Conservation (phyloP, 805 yeast genomes). For the Grigorovia humatica region DNA sequence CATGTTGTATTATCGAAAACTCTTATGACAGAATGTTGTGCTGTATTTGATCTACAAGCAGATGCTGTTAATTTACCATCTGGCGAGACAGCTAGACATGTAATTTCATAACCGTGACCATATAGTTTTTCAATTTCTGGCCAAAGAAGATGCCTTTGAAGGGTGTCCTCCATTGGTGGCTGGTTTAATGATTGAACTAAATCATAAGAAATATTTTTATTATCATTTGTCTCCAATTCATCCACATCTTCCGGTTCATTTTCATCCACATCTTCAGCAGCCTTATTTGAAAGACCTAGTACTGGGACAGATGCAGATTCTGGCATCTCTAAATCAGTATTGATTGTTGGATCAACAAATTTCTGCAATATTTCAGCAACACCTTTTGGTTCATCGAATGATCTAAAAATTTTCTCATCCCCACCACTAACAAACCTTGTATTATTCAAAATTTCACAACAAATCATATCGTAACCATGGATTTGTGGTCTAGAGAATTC, state of each 20-base stretch:
- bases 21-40: constrained; percentile 77
- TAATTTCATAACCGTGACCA: constrained; percentile 95
- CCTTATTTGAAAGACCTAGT: constrained; percentile 86
- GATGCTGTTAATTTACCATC: constrained; percentile 62
- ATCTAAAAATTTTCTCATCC: constrained; percentile 85
- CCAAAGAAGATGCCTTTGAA: constrained; percentile 87
- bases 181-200: constrained; percentile 35
- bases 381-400: constrained; percentile 78
- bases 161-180: constrained; percentile 84
- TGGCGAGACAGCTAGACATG: constrained; percentile 63
- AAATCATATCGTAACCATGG: constrained; percentile 94
- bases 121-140: constrained; percentile 92
- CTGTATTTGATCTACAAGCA: constrained; percentile 82
- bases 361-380: constrained; percentile 52
- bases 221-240: constrained; percentile 23
- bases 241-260: constrained; percentile 34
- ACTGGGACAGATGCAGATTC: constrained; percentile 89
- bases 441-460: constrained; percentile 50
- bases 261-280: constrained; percentile 43
- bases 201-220: constrained; percentile 35
- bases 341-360: constrained; percentile 37
- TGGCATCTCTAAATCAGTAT: constrained; percentile 38
- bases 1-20: constrained; percentile 53
- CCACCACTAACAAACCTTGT: constrained; percentile 83
- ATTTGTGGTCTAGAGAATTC: constrained; percentile 96